phyloP scores from a whole-genome alignment of 2,329 filamentous ascomycete genomes.

The Acrodontium crateriforme region DNA sequence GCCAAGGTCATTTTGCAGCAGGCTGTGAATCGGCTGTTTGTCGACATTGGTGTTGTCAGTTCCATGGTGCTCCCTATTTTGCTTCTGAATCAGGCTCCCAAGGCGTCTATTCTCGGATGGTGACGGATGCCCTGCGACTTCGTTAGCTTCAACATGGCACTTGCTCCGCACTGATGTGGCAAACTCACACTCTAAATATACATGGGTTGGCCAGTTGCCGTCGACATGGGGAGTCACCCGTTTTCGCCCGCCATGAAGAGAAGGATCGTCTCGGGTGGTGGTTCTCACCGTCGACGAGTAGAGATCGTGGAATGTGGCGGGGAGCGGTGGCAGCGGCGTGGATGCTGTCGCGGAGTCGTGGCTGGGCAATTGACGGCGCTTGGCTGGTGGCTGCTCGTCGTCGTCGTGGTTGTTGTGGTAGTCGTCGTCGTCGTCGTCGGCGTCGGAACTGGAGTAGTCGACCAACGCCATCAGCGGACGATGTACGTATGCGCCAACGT shows the following conservation, averaged over 20 bases:
- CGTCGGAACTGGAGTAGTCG: background rate
- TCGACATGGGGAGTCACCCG: slow-evolving; percentile 69
- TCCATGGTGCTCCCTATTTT: background rate
- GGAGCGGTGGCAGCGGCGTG: slow-evolving; percentile 57
- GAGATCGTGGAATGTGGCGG: slow-evolving; percentile 69
- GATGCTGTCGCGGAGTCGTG: too few species aligned
- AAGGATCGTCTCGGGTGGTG: slow-evolving; percentile 67
- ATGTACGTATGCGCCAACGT: too few species aligned
- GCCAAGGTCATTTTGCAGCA: slow-evolving; percentile 65
- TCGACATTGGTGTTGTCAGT: too few species aligned
- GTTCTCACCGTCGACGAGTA: slow-evolving; percentile 72
- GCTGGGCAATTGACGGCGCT: too few species aligned
- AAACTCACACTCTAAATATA: slow-evolving; percentile 80
- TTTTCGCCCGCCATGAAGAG: slow-evolving; percentile 71
- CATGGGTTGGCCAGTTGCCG: slow-evolving; percentile 84
- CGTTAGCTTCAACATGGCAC: slow-evolving; percentile 7
- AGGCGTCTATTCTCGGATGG: slow-evolving; percentile 30
- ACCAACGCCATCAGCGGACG: too few species aligned
- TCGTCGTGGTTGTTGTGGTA: too few species aligned
- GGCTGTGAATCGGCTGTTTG: slow-evolving; percentile 50
- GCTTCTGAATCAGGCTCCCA: slow-evolving; percentile 25
- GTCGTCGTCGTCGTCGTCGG: too few species aligned
- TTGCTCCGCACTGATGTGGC: slow-evolving; percentile 1
- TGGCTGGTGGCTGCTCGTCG: too few species aligned
- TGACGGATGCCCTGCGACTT: slow-evolving; percentile 41